These are phyloP conservation scores for Mangifera indica DNA, from an alignment of 345 rosid species.

Conservation along the genomic window DNA sequence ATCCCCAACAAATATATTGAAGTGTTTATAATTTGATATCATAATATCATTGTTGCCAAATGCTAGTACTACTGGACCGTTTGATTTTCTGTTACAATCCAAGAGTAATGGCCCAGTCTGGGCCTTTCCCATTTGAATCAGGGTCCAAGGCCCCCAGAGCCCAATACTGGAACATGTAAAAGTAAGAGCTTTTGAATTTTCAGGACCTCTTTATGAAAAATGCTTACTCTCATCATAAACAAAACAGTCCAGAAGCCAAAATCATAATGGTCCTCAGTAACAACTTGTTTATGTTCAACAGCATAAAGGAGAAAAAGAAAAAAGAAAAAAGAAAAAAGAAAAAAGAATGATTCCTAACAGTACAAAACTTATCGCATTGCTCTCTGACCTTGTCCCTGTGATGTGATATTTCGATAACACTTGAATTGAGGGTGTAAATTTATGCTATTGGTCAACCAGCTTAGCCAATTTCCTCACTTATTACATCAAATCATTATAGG, in stretches of 20 bases:
- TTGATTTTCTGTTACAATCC: no score
- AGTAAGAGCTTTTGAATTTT: background rate
- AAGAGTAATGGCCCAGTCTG: background rate
- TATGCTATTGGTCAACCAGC: no score
- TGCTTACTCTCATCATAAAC: background rate
- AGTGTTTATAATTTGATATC: no score
- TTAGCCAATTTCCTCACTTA: background rate
- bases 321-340: no score
- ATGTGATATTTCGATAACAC: background rate
- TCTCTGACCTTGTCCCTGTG: background rate
- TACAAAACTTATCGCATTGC: slow-evolving; percentile 5
- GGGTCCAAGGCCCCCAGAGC: background rate
- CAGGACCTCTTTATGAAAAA: no score
- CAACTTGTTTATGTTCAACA: background rate
- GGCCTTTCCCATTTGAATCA: background rate
- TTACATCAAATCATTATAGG: background rate
- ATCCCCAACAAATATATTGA: no score
- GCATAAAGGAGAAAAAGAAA: background rate
- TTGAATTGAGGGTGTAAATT: no score
- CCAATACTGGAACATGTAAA: background rate
- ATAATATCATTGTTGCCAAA: no score
- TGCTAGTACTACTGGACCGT: no score
- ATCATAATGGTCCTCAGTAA: background rate
- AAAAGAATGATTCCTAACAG: background rate
- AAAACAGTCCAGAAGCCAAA: background rate